A percentile compares a stretch with the other conserved stretches of the same genome.
These are phyloP conservation scores for Nannizzia gypsea DNA, from an alignment of 2,329 filamentous ascomycete species.

Conservation along the genomic window DNA sequence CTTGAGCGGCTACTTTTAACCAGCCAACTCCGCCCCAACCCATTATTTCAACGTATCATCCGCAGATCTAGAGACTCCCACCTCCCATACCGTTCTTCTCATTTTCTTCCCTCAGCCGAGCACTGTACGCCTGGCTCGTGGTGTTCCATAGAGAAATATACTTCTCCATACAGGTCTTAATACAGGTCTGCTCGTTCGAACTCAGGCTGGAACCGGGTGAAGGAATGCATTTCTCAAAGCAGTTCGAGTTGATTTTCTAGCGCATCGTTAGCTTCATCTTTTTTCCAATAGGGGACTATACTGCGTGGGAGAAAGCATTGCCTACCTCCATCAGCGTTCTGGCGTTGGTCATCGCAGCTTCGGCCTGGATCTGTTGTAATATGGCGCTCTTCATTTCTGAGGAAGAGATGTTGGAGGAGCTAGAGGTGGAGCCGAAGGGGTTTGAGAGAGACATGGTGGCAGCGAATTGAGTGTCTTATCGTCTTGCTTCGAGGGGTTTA, in stretches of 20 bases:
- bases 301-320: not conserved
- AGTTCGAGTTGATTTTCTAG: constrained; percentile 70
- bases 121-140: constrained; percentile 57
- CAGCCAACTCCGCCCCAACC: not conserved
- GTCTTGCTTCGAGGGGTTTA: not conserved
- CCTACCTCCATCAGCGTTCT: constrained; percentile 56
- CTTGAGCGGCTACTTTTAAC: no score
- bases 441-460: constrained; percentile 31
- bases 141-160: constrained; percentile 72
- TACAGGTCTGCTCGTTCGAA: constrained; percentile 56
- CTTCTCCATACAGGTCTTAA: constrained; percentile 70
- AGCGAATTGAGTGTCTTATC: not conserved
- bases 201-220: constrained; percentile 53
- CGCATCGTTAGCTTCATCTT: constrained; percentile 1
- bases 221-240: constrained; percentile 65
- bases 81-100: constrained; percentile 12
- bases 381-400: constrained; percentile 42
- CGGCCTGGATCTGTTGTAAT: constrained; percentile 51
- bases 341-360: constrained; percentile 57
- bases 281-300: not conserved
- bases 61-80: not conserved
- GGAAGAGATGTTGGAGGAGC: constrained; percentile 20
- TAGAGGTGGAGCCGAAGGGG: constrained; percentile 21
- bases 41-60: not conserved
- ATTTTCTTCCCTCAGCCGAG: constrained; percentile 41